Base-by-base conservation (phyloP, 768 basidiomycete genomes). In the Tricholoma sp. region DNA sequence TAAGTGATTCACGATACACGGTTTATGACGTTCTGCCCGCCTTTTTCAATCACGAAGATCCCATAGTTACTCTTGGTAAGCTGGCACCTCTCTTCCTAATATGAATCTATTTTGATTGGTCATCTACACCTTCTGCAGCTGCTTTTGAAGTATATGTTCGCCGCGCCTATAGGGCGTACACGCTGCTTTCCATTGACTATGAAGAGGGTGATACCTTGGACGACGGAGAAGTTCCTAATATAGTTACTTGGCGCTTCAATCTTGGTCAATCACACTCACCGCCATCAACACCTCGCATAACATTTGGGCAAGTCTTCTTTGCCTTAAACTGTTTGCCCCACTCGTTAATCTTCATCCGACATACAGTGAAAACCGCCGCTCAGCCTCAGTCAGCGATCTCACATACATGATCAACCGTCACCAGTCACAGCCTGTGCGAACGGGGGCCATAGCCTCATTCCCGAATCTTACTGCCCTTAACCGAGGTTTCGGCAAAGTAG, bases 21-120 rank as follows among this genome's bases (percentile, higher is more conserved):
- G 95, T 98, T 13, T 99, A 88, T 71, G 97, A 99, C 67, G 97
- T 99, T 6, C 82, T 99, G 48, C 94, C 95, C 3, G 81, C 91
- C 6, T 99, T 99, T 80, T 98, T 98, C 83, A 84, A 82, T 57
- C 90, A 95, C 66, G 68, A 78, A 15, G 94, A 98, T 63, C 79
- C 86, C 36, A 86, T 88, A 80, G 85, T 98, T 60, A 81, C 85
- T 10, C 80, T 98, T 41, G 89, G 91, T 90, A 57, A 53, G 85
- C 70, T 39, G n/a, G 15, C 11, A 17, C 57, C 17, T 59, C 2
- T 50, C 24, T 11, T 42, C 15, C 32, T 59, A 15, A 56, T 13
- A 20, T 24, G 12, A 31, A 17, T n/a, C 29, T 9, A 12, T n/a
- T 45, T 9, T 47, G 45, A 47, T 47, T 13, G 28, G 13, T 29